These are phyloP conservation scores for Curvularia verruculosa DNA, from an alignment of 2,329 filamentous ascomycete genomes.

Conservation along the genomic window DNA sequence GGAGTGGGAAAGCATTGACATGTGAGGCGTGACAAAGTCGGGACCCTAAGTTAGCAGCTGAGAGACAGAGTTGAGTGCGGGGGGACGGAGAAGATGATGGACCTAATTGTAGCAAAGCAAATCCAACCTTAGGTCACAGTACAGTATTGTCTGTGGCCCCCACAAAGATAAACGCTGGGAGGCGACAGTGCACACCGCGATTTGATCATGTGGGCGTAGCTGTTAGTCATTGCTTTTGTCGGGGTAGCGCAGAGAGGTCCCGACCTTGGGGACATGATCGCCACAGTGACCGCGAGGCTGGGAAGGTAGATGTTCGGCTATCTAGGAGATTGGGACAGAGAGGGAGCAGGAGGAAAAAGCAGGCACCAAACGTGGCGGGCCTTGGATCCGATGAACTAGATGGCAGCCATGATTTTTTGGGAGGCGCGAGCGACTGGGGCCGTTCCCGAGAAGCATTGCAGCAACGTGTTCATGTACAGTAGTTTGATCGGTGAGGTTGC, in stretches of 20 bases:
- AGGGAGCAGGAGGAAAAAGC: constrained; percentile 13
- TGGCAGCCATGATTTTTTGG: constrained; percentile 17
- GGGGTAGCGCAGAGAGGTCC: not conserved
- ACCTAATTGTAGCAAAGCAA: constrained; percentile 14
- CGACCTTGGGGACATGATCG: not conserved
- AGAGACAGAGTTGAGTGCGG: no score
- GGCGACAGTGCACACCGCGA: constrained; percentile 13
- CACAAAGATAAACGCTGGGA: constrained; percentile 14
- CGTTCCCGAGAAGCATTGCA: not conserved
- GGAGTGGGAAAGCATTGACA: not conserved
- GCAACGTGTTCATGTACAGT: not conserved
- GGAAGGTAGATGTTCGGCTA: constrained; percentile 23
- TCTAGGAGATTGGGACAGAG: constrained; percentile 30
- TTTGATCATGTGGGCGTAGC: constrained; percentile 8
- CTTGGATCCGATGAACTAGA: constrained; percentile 34
- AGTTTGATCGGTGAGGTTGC: not conserved
- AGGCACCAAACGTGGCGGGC: constrained; percentile 29
- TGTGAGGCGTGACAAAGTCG: constrained; percentile 13
- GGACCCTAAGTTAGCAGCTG: constrained; percentile 21
- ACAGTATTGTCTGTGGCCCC: constrained; percentile 12
- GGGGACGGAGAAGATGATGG: constrained; percentile 3
- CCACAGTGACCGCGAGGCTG: constrained; percentile 11
- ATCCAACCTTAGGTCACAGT: constrained; percentile 13
- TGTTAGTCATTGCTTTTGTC: constrained; percentile 5
- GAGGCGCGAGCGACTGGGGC: constrained; percentile 12